Base-by-base conservation (phyloP, 768 basidiomycete species). In the Naematelia encephala region DNA sequence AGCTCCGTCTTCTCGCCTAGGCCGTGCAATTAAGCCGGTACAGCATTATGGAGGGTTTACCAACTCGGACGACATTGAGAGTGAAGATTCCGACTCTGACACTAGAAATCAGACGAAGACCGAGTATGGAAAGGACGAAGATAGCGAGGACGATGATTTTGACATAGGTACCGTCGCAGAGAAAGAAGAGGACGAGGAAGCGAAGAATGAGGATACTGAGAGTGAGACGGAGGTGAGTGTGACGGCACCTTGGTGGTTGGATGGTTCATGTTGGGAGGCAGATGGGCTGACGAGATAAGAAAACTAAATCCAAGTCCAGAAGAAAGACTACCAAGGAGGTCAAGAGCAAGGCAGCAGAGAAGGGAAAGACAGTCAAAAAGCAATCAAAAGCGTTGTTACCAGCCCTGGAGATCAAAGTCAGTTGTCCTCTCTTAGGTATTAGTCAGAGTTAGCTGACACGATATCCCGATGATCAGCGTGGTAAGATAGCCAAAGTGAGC, bases 1-100 rank as follows among this genome's bases (percentile, higher is more conserved):
- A n/a, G n/a, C 61, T 29, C 42, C 61, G 8, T 57, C 61, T n/a
- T 54, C 59, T 13, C 51, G 22, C 14, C 50, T 51, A 1, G 60
- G 54, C 2, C 34, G 61, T 2, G n/a, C 22, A 22, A 49, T 56
- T 12, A 62, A 62, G 51, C 19, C 55, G 1, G 51, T 62, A 21
- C 39, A 57, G 26, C 51, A 53, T 14, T 58, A 46, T 28, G 61
- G 61, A 4, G 57, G 51, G 22, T 25, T 54, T 39, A 50, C 57
- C 25, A 30, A 57, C 30, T 47, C 51, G 1, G 61, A 62, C n/a
- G n/a, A 44, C 25, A 44, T 62, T 19, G 34, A n/a, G n/a, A n/a
- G n/a, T n/a, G n/a, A 26, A n/a, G 60, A 56, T 28, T 26, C 23
- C 16, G 46, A 47, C 23, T 45, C 19, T 4, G 60, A 61, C 2